Percentiles rank a stretch among this genome's conserved stretches.
These are phyloP conservation scores for Hygrophila difformis DNA, from an alignment of 257 asterid genomes.

Conservation along the genomic window DNA sequence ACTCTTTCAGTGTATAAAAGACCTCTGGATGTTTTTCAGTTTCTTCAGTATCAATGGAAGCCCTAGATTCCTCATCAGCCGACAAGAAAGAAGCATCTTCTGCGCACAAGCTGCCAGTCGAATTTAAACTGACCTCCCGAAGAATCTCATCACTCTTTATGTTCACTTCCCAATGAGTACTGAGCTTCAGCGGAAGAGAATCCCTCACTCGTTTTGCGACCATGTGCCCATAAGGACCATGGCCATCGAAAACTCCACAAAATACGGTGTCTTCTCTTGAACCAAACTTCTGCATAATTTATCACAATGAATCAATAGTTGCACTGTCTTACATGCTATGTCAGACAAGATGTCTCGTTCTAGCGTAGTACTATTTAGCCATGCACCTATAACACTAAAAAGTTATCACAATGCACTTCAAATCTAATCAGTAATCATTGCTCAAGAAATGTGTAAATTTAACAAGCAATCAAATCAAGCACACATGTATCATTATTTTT, in stretches of 20 bases:
- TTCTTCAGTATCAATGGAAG: conserved; percentile 34
- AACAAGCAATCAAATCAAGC: too few species aligned
- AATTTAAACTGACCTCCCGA: conserved; percentile 34
- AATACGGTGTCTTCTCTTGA: conserved; percentile 75
- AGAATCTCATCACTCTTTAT: conserved; percentile 41
- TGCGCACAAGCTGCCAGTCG: conserved; percentile 24
- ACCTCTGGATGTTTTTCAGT: conserved; percentile 36
- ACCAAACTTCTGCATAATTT: conserved; percentile 64
- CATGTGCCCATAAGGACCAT: conserved; percentile 85
- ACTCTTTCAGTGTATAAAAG: conserved; percentile 48
- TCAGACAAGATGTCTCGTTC: too few species aligned
- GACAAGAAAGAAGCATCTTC: conserved; percentile 33
- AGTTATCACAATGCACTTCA: too few species aligned
- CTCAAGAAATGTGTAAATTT: too few species aligned
- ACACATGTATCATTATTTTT: too few species aligned
- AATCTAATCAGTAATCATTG: too few species aligned
- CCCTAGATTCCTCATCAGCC: conserved; percentile 41
- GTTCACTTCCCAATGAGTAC: conserved; percentile 57
- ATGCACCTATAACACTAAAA: too few species aligned
- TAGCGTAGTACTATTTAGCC: too few species aligned
- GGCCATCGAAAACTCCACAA: conserved; percentile 91
- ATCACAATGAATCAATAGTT: conserved; percentile 17
- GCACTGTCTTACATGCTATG: conserved; percentile 13
- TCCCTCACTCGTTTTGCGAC: conserved; percentile 83
- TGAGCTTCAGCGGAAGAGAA: conserved; percentile 71